Percentiles rank a stretch among this genome's conserved stretches.
phyloP scores from a whole-genome alignment of 73 alveolate genomes.

The Paramecium tetraurelia region DNA sequence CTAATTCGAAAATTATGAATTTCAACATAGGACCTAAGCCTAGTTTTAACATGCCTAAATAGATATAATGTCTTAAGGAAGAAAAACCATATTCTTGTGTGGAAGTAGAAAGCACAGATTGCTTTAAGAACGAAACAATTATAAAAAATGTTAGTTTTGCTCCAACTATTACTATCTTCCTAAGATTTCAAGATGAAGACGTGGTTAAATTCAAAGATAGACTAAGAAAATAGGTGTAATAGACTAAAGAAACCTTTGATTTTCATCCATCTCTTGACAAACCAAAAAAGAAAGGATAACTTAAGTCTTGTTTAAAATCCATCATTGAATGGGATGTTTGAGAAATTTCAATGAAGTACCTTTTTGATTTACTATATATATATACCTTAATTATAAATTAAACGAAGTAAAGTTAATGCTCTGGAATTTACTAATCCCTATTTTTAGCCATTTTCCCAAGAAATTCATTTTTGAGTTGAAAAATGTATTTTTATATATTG shows the following conservation, averaged over 20 bases:
- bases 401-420: background rate
- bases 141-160: background rate
- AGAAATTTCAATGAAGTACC: background rate
- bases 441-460: background rate
- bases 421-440: background rate
- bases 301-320: background rate
- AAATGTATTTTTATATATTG: background rate
- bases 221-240: background rate
- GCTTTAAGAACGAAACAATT: background rate
- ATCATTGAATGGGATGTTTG: background rate
- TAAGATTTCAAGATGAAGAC: background rate
- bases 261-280: background rate
- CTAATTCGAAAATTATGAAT: background rate
- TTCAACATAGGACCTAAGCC: background rate
- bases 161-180: background rate
- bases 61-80: background rate
- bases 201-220: background rate
- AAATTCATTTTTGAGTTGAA: background rate
- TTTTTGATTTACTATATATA: background rate
- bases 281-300: background rate
- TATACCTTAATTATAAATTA: background rate
- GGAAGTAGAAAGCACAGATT: conserved; percentile 12
- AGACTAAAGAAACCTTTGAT: background rate
- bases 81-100: background rate
- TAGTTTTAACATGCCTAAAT: background rate